Percentiles rank a stretch among this genome's conserved stretches.
These are phyloP conservation scores for Phytophthora ohioensis DNA, from an alignment of 352 stramenopile genomes.

Conservation along the genomic window DNA sequence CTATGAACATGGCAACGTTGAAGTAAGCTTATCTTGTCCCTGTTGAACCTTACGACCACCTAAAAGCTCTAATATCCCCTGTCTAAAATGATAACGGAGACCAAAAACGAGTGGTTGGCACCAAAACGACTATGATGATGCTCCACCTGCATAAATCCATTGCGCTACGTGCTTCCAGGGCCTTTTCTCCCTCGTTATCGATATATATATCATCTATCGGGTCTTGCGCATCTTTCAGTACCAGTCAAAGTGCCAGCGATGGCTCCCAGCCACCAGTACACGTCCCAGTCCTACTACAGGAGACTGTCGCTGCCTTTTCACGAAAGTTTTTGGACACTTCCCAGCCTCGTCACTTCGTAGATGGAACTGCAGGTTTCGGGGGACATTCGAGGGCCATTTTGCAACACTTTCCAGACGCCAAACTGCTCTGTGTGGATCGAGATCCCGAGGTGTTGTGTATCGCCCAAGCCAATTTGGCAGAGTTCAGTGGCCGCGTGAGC, in stretches of 20 bases:
- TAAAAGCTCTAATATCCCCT: conserved; percentile 18
- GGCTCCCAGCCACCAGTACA: conserved; percentile 38
- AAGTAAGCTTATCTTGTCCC: no score
- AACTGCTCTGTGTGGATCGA: conserved; percentile 83
- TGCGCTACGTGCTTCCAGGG: conserved; percentile 2
- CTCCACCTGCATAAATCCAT: conserved; percentile 10
- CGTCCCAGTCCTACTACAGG: conserved; percentile 67
- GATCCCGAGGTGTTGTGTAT: conserved; percentile 77
- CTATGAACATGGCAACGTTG: not conserved
- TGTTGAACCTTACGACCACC: not conserved
- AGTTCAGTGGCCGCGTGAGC: conserved; percentile 57
- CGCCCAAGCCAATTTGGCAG: conserved; percentile 55
- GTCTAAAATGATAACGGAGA: conserved; percentile 21
- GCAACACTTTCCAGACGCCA: conserved; percentile 47
- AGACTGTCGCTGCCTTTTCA: conserved; percentile 52
- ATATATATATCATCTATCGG: conserved; percentile 1
- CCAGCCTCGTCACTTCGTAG: conserved; percentile 62
- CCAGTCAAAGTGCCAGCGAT: conserved; percentile 7
- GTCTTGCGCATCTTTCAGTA: conserved; percentile 9
- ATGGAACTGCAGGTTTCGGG: conserved; percentile 77
- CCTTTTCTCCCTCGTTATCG: conserved; percentile 3
- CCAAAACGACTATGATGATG: conserved; percentile 11
- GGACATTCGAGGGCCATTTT: conserved; percentile 76
- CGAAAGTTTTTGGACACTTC: conserved; percentile 27
- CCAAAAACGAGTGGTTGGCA: conserved; percentile 3